Evolutionary conservation across 371 early-diverging fungal species (phyloP), one percentile per base, ranked within the genome.

Genomic region (Cokeromyces recurvatus): DNA sequence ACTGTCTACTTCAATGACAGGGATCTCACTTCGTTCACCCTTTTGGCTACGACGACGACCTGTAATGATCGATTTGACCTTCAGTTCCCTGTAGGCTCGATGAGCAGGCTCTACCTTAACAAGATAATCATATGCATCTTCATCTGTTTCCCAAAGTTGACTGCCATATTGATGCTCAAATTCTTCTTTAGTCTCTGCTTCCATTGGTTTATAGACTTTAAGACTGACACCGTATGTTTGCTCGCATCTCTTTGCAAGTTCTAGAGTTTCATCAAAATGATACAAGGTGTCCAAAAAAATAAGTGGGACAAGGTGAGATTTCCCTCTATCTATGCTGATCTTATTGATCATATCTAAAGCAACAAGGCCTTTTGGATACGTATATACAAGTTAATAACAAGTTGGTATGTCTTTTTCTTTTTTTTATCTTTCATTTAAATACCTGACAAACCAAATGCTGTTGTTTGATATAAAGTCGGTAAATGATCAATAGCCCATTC

Each of bases 91-190:
- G 68, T 92, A 92, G 20, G 95, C 89, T 15, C 95, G 84, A 20
- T 87, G 87, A 15, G 87, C 91, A 0, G 94, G 94, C 55, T 95
- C 95, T 16, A 91, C 94, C 59, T 95, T 95, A 59, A 92, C 89
- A 25, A 91, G 68, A 58, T 84, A 95, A 69, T 94, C 90, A 64
- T 94, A 95, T 11, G 78, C 74, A 48, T 84, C 81, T 38, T 90
- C 84, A 52, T 93, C 86, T 10, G 66, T 70, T 48, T 85, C 83
- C 93, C 93, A 95, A 42, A 95, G 76, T 16, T 69, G 70, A 45
- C 82, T 63, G 32, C 95, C 95, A 62, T 92, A 77, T 46, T 69
- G 65, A 22, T 48, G 43, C 38, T 81, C 85, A 53, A 94, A 92
- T 19, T 88, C 86, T 12, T 67, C 68, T 12, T 70, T 64, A 9